Evolutionary conservation across 1,284 basidiomycete species (phyloP), one percentile per base, ranked within the genome.

Genomic region (Leccinum glutinopallens): DNA sequence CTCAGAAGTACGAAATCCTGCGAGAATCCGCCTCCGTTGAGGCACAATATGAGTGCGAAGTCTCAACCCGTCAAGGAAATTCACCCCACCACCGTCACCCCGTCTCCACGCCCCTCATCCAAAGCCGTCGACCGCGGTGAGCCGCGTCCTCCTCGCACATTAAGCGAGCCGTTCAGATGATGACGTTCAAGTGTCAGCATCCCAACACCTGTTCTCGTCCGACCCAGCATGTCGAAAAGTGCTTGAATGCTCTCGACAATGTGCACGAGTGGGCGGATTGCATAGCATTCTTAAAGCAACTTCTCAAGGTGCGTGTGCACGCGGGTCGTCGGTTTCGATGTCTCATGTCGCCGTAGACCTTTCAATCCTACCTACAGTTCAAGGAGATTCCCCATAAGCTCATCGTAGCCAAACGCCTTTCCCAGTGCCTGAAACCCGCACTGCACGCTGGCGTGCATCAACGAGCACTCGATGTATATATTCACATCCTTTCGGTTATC

Each of bases 251-350:
- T 1, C 99, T 99, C 73, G 96, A 98, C 75, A 94, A 88, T 74
- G 94, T 98, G 66, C 94, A 97, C 67, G 97, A 99, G 81, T 99
- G 97, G 97, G 97, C 97, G 65, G 97, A 99, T 81, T 99, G 97
- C 77, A 98, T 98, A 75, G 92, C 97, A 57, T 99, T 99, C 79
- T 80, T 99, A 73, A 96, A 96, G 71, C 91, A 96, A 67, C 80
- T 99, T 64, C 87, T 98, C 70, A 99, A 98, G 86, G 96, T 76
- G 51, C 54, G 60, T 63, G 49, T 67, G 29, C 33, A 57, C 22
- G 29, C 6, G 10, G 35, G 65, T 58, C 10, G 37, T 51, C 5
- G 4, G 10, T 32, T 35, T 49, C n/a, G 32, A 37, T 57, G 15
- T 19, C 59, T 63, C 41, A 67, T 12, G 19, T 54, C 41, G 29